A percentile compares a stretch with the other conserved stretches of the same genome.
phyloP scores from a whole-genome alignment of 2,329 filamentous ascomycete species.

The Colletotrichum endophyticum region DNA sequence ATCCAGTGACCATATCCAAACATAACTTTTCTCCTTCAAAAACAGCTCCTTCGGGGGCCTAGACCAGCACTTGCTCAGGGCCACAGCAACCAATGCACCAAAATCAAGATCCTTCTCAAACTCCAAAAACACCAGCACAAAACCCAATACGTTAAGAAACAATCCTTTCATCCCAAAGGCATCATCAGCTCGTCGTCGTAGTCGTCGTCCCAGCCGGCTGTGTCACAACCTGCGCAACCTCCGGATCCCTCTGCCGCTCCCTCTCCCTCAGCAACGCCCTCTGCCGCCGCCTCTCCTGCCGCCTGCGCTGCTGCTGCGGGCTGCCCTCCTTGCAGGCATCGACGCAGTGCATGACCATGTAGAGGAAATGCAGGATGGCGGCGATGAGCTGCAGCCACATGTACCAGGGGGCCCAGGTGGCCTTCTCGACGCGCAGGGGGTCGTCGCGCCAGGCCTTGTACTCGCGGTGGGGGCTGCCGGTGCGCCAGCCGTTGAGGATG shows the following conservation, averaged over 20 bases:
- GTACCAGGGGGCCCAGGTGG: constrained; percentile 24
- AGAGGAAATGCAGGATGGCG: constrained; percentile 22
- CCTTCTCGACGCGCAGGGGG: constrained; percentile 20
- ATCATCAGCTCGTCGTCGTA: not conserved
- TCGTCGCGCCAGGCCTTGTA: constrained; percentile 14
- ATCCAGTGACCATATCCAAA: not conserved
- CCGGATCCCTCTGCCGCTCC: not conserved
- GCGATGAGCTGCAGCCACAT: constrained; percentile 25
- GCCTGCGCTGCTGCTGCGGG: not conserved
- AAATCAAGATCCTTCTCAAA: not conserved
- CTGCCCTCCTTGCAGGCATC: constrained; percentile 16
- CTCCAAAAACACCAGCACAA: not conserved
- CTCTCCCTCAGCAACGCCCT: not conserved
- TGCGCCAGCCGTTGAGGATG: constrained; percentile 22
- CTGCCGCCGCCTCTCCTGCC: not conserved
- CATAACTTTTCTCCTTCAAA: not conserved
- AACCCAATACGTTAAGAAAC: not conserved
- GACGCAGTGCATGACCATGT: constrained; percentile 25
- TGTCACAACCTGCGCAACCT: not conserved
- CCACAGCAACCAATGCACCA: not conserved
- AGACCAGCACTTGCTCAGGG: constrained; percentile 19
- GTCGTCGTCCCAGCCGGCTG: not conserved
- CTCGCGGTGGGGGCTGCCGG: constrained; percentile 7
- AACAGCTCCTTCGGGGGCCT: not conserved
- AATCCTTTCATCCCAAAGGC: not conserved